phyloP scores from a whole-genome alignment of 257 asterid species.

The Solanum chmielewskii region DNA sequence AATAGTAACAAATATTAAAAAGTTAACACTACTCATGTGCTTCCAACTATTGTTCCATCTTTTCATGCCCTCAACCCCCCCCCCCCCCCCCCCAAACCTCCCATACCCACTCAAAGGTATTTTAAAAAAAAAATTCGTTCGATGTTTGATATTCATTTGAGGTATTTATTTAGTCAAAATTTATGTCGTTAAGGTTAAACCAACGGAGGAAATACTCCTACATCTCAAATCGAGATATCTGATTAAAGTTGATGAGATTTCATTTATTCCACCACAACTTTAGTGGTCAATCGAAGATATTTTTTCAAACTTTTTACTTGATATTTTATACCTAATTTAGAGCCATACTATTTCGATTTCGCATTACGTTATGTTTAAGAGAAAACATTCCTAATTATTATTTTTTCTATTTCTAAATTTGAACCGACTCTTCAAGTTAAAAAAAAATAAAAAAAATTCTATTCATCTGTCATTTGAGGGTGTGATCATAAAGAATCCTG shows the following conservation, averaged over 20 bases:
- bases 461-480: neutral
- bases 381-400: neutral
- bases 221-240: neutral
- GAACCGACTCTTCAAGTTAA: rapidly evolving
- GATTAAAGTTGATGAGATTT: neutral
- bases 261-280: neutral
- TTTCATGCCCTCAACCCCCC: constrained; percentile 5
- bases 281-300: neutral
- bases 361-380: rapidly evolving
- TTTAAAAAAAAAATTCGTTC: neutral
- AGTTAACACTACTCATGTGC: constrained; percentile 54
- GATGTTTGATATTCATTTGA: neutral
- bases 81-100: rapidly evolving
- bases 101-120: neutral
- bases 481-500: neutral
- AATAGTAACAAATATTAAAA: constrained; percentile 13
- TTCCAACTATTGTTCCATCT: constrained; percentile 65
- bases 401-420: neutral
- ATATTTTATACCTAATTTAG: neutral
- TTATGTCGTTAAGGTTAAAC: rapidly evolving
- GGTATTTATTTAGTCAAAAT: neutral
- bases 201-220: neutral
- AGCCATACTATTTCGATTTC: neutral
- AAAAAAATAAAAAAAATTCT: neutral
- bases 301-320: neutral